Evolutionary conservation across 495 filamentous ascomycete species (phyloP), one percentile per base, ranked within the genome.

Genomic region (Pseudoneurospora amorphoporcata): DNA sequence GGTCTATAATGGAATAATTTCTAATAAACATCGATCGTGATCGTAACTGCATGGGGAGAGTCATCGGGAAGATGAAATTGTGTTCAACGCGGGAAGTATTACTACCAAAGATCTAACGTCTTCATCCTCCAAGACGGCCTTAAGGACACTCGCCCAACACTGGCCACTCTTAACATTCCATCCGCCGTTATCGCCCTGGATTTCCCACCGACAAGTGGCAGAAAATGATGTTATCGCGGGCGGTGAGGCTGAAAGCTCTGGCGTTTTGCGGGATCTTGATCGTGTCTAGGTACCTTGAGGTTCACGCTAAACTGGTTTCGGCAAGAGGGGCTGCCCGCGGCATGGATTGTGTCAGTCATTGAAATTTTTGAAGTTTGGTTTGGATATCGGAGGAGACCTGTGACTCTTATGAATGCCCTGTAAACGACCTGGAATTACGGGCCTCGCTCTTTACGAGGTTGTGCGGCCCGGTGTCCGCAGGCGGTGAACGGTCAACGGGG

Each of bases 161-260:
- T n/a, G n/a, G n/a, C n/a, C n/a, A n/a, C n/a, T n/a, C n/a, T n/a
- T n/a, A n/a, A n/a, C n/a, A n/a, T n/a, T n/a, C n/a, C n/a, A n/a
- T n/a, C 53, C 73, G 77, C 77, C 77, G 76, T 73, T 79, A 76
- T 77, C 78, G 75, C 78, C 65, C 74, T 61, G 9, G 4, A 42
- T 71, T 73, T 73, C 75, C 75, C 75, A 68, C 39, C 68, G 69
- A 75, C 75, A 76, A 73, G 76, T 75, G 79, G 79, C 79, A 81
- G 75, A 78, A 79, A 79, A 77, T 53, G 19, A 47, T n/a, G 72
- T 39, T 70, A 74, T 71, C 58, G 38, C 12, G 72, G 78, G 79
- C 79, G 79, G 79, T 81, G 77, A 79, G 69, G 1, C 40, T 0
- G 0, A 32, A 65, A 68, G 29, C 41, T 70, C 75, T 75, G 75